Conservation (phyloP, 1,284 basidiomycete species). For the Trichosporon faecale region DNA sequence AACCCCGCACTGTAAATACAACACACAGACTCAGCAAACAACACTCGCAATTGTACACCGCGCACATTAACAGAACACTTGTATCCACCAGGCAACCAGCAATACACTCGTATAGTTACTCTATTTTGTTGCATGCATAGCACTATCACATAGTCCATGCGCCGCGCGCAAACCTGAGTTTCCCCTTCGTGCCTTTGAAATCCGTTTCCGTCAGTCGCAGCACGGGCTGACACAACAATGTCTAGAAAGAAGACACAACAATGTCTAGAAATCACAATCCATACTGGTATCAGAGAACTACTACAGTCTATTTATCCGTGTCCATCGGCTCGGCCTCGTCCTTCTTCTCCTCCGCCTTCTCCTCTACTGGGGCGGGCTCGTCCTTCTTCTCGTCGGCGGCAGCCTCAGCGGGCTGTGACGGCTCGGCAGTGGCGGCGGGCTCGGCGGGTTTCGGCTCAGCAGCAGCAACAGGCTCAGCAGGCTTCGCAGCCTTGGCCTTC, state of each 20-base stretch:
- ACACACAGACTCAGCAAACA: not conserved
- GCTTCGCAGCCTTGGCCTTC: not conserved
- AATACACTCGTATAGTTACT: not conserved
- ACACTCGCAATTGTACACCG: not conserved
- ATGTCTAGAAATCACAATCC: not conserved
- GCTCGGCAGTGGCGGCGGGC: not conserved
- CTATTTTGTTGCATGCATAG: constrained; percentile 9
- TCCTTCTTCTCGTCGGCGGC: not conserved
- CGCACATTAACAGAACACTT: not conserved
- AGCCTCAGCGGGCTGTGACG: not conserved
- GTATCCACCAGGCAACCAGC: constrained; percentile 1
- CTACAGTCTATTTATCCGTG: constrained; percentile 9
- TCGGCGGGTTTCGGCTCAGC: not conserved
- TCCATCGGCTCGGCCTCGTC: constrained; percentile 1
- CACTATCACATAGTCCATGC: constrained; percentile 8
- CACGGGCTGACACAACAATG: no score
- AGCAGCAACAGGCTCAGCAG: not conserved
- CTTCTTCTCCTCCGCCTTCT: not conserved
- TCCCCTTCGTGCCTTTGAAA: no score
- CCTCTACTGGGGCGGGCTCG: not conserved
- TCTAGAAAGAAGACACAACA: no score
- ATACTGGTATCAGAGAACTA: constrained; percentile 8
- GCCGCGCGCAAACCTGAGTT: no score
- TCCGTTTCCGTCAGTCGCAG: no score
- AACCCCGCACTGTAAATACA: not conserved